phyloP scores from a whole-genome alignment of 768 basidiomycete genomes.

The Lentinula aciculospora region DNA sequence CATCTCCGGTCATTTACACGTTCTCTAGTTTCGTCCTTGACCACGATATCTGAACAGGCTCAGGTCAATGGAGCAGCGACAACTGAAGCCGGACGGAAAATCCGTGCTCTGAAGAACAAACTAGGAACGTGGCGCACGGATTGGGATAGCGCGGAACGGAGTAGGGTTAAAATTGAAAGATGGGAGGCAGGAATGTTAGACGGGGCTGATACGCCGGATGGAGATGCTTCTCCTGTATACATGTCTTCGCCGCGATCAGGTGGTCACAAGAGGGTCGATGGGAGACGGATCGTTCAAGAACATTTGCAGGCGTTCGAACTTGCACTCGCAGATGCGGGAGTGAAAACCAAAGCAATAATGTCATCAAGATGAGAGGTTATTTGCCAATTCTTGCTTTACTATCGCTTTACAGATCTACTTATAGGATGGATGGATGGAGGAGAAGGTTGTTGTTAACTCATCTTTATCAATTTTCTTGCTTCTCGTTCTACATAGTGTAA shows the following conservation, averaged over 20 bases:
- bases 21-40: slow-evolving; percentile 69
- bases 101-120: slow-evolving; percentile 81
- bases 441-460: neutral
- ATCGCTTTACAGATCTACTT: neutral
- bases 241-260: slow-evolving; percentile 13
- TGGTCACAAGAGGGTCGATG: slow-evolving; percentile 49
- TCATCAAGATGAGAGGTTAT: slow-evolving; percentile 41
- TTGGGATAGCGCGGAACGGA: slow-evolving; percentile 82
- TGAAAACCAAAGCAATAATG: slow-evolving; percentile 80
- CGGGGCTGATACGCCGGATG: slow-evolving; percentile 25
- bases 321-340: slow-evolving; percentile 65
- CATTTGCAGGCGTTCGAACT: slow-evolving; percentile 72
- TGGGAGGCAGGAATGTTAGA: slow-evolving; percentile 69
- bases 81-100: slow-evolving; percentile 80
- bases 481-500: slow-evolving; percentile 13
- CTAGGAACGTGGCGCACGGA: slow-evolving; percentile 75
- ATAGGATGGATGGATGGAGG: neutral
- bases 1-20: slow-evolving; percentile 70
- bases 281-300: slow-evolving; percentile 68
- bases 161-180: slow-evolving; percentile 65
- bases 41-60: slow-evolving; percentile 78
- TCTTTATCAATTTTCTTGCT: slow-evolving; percentile 11
- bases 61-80: slow-evolving; percentile 85
- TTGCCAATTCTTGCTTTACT: neutral
- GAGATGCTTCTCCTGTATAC: slow-evolving; percentile 18